Evolutionary conservation across 305 asterid genomes (phyloP).

Genomic region (Striga hermonthica): DNA sequence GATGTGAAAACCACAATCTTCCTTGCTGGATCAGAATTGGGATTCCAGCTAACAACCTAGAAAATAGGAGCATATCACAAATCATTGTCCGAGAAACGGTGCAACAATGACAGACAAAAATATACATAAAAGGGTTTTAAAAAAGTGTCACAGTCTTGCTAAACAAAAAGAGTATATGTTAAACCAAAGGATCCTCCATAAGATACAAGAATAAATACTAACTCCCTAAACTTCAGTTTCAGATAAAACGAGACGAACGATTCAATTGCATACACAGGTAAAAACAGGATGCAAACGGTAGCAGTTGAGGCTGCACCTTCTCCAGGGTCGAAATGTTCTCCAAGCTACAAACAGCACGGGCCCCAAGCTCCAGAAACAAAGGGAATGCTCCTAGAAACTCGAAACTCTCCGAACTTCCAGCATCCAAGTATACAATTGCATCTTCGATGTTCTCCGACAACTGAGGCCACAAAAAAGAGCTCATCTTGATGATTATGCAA

Average conservation of each 20-base stretch:
- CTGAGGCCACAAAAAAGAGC: slow-evolving; percentile 36
- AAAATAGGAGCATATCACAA: slow-evolving; percentile 19
- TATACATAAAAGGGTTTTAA: neutral
- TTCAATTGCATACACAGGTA: slow-evolving; percentile 5
- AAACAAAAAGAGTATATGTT: slow-evolving; percentile 2
- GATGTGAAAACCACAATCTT: slow-evolving; percentile 79
- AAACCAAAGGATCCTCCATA: slow-evolving; percentile 13
- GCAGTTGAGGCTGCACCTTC: slow-evolving; percentile 43
- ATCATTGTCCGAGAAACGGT: neutral
- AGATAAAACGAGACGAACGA: neutral
- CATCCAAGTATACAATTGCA: slow-evolving; percentile 80
- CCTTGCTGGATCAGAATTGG: slow-evolving; percentile 47
- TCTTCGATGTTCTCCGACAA: slow-evolving; percentile 74
- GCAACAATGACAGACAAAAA: neutral
- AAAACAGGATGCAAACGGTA: neutral
- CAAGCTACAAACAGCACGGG: slow-evolving; percentile 79
- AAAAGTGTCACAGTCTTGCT: slow-evolving; percentile 9
- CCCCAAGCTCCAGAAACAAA: slow-evolving; percentile 83
- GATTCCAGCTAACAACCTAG: slow-evolving; percentile 64
- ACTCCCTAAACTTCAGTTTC: slow-evolving; percentile 1
- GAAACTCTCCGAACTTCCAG: slow-evolving; percentile 89
- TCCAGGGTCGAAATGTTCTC: slow-evolving; percentile 73
- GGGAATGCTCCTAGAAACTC: slow-evolving; percentile 79
- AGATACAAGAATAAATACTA: slow-evolving; percentile 1
- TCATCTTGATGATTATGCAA: slow-evolving; percentile 5